phyloP scores from a whole-genome alignment of 768 basidiomycete species.

The Sporobolomyces phaffii region DNA sequence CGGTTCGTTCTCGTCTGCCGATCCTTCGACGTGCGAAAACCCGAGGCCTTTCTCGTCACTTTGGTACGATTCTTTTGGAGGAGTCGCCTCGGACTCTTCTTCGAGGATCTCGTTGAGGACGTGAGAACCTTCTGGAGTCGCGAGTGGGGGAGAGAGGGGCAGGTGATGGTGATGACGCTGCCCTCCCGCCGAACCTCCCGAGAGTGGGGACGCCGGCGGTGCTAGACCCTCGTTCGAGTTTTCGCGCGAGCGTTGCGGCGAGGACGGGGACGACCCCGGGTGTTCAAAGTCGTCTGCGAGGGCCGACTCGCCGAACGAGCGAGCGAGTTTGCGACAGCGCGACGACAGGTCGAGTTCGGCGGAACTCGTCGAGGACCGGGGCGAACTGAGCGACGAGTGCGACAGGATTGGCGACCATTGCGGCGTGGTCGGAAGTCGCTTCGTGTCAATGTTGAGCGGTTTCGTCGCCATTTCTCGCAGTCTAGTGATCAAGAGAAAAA shows the following conservation, averaged over 20 bases:
- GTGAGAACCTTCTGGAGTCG: conserved; percentile 14
- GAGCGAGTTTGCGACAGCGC: conserved; percentile 26
- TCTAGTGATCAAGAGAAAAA: background rate
- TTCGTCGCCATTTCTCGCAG: background rate
- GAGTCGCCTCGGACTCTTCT: conserved; percentile 1
- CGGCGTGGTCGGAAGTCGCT: background rate
- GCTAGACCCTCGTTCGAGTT: background rate
- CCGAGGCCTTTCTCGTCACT: background rate
- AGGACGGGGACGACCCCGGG: background rate
- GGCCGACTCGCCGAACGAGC: conserved; percentile 16
- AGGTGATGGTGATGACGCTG: background rate
- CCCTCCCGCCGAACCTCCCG: too few species aligned
- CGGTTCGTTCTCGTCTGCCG: background rate
- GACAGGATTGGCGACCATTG: conserved; percentile 20
- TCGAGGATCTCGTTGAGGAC: conserved; percentile 23
- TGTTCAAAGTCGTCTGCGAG: conserved; percentile 8
- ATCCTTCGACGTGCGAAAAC: background rate
- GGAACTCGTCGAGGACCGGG: background rate
- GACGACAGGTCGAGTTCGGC: conserved; percentile 1
- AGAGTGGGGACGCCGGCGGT: background rate
- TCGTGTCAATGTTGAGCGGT: conserved; percentile 14
- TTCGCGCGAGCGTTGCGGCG: background rate
- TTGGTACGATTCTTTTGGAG: background rate
- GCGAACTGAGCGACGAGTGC: background rate
- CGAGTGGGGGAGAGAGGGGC: conserved; percentile 15